Conservation (phyloP, 2,329 filamentous ascomycete genomes). For the Sporothrix luriei region DNA sequence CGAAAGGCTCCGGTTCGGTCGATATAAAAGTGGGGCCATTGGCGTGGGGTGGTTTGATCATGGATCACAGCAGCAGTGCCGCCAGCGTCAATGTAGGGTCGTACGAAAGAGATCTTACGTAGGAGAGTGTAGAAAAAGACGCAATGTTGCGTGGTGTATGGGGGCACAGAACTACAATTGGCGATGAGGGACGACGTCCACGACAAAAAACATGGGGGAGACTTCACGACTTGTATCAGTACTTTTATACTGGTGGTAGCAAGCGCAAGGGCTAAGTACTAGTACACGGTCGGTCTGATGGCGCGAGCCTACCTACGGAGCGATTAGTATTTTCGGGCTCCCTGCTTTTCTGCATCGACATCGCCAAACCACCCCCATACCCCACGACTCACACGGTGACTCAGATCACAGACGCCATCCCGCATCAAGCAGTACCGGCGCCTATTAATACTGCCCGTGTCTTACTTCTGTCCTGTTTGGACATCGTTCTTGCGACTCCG, state of each 20-base stretch:
- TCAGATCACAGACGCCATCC: conserved; percentile 28
- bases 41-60: conserved; percentile 12
- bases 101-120: conserved; percentile 1
- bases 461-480: neutral
- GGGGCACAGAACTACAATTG: neutral
- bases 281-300: conserved; percentile 14
- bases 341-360: neutral
- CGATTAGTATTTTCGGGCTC: conserved; percentile 13
- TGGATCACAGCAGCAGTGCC: neutral
- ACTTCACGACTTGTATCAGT: neutral
- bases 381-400: conserved; percentile 25
- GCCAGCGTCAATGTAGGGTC: neutral
- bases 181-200: neutral
- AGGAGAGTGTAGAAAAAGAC: conserved; percentile 15
- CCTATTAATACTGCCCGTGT: neutral
- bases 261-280: neutral
- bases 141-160: conserved; percentile 2
- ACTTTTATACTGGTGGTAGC: neutral
- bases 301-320: conserved; percentile 30
- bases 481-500: neutral
- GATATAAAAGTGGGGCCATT: conserved; percentile 9
- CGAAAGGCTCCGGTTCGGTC: conserved; percentile 7
- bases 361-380: neutral
- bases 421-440: neutral
- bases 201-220: neutral